Evolutionary conservation across 495 filamentous ascomycete species (phyloP), one percentile per base, ranked within the genome.

Genomic region (Bathelium albidoporum): DNA sequence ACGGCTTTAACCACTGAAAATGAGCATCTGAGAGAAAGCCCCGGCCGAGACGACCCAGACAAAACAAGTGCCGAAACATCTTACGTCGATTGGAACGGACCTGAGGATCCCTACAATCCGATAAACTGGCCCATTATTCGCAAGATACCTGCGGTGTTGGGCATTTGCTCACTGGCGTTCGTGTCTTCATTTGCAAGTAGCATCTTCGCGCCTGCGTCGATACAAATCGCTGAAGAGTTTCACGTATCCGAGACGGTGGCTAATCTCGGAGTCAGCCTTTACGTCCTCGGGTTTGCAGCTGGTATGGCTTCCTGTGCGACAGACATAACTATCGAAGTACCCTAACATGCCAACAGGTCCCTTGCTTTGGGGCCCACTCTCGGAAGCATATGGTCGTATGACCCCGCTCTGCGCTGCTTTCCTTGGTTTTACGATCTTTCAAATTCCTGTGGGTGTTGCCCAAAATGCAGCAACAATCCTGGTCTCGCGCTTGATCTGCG

Each of bases 371-470:
- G 83, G 79, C 3, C 84, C 83, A 2, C 49, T 82, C 2, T 83
- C 82, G 10, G 83, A 86, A 65, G 67, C 82, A 12, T 81, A 78
- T 65, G 83, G 85, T 4, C 79, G 84, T 59, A 79, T 76, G 32
- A 58, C 71, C 1, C 84, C 83, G 1, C 67, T 87, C 18, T 80
- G 83, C 67, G 66, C 76, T 10, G 83, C 82, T 26, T 79, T 81
- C 61, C 55, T 76, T 43, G 60, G 79, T 43, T 85, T 87, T 66
- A 74, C 77, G n/a, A 79, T 85, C 62, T 86, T 87, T 69, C 78
- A 84, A 61, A 82, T 87, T 41, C 82, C 82, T 12, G 80, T 83
- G 20, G 85, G 83, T 7, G 78, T 86, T 3, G 85, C 81, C 0
- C 74, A 80, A 62, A 86, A 87, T 65, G 59, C 84, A 0, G 63